These are phyloP conservation scores for Tuctoria greenei DNA, from an alignment of 176 grass and related monocot species.

Conservation along the genomic window DNA sequence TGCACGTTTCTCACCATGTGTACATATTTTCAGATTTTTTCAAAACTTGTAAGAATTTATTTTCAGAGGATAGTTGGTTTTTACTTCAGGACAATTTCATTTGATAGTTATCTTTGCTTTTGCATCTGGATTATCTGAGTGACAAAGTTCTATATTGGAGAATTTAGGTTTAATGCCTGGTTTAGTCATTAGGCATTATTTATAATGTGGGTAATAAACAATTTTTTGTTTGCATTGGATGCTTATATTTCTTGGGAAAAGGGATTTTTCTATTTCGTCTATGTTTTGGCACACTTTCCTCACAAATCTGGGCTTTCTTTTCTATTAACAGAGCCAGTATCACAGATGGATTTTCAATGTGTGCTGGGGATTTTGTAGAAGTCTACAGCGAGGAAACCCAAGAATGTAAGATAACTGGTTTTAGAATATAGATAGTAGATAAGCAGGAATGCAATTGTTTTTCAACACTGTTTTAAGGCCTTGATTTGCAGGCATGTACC, in stretches of 20 bases:
- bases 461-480: background rate
- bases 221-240: conserved; percentile 14
- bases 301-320: conserved; percentile 15
- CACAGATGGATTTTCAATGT: conserved; percentile 98
- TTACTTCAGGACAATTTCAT: background rate
- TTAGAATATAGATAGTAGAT: conserved; percentile 6
- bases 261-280: background rate
- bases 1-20: too few relatives aligned
- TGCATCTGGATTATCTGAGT: conserved; percentile 17
- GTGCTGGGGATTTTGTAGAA: conserved; percentile 94
- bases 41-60: too few relatives aligned
- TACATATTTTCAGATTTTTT: too few relatives aligned
- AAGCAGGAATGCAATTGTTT: background rate
- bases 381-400: conserved; percentile 87
- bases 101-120: conserved; percentile 12
- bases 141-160: conserved; percentile 15
- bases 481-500: background rate
- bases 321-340: conserved; percentile 64
- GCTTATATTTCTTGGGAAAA: background rate
- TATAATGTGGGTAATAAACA: conserved; percentile 38
- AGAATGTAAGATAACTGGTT: conserved; percentile 62
- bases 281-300: conserved; percentile 13
- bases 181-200: conserved; percentile 33
- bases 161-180: conserved; percentile 12
- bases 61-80: too few relatives aligned